Percentiles rank a stretch among this genome's conserved stretches.
Evolutionary conservation across 2,329 filamentous ascomycete genomes (phyloP).

Genomic region (Apiospora kogelbergensis): DNA sequence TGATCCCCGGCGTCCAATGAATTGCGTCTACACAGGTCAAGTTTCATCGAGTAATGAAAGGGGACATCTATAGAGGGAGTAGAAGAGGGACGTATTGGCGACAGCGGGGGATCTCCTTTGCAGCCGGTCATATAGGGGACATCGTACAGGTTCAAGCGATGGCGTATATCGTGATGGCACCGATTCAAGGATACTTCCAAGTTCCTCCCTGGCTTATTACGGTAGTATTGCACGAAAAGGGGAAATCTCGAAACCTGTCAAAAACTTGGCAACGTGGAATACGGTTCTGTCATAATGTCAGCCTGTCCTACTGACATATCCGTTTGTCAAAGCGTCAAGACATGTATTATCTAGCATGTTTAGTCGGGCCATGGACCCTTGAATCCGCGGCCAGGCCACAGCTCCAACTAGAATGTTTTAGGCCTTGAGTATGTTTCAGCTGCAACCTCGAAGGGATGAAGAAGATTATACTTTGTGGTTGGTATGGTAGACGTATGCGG

Average conservation of each 20-base stretch:
- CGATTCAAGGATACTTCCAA: background rate
- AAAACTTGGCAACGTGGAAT: background rate
- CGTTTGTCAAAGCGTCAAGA: too few species aligned
- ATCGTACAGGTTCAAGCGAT: background rate
- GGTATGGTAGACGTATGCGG: background rate
- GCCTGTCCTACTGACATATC: too few species aligned
- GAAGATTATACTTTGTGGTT: background rate
- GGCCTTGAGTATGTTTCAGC: background rate
- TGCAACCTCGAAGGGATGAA: background rate
- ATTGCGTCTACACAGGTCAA: background rate
- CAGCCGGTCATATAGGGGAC: background rate
- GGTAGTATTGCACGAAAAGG: background rate
- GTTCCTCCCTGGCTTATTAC: background rate
- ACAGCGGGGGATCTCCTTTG: background rate
- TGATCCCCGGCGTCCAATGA: background rate
- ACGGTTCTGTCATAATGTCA: background rate
- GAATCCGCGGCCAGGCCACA: background rate
- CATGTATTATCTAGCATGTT: too few species aligned
- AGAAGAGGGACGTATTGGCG: background rate
- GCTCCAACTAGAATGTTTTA: background rate
- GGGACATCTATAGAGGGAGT: background rate
- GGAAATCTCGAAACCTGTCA: background rate
- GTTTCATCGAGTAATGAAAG: background rate
- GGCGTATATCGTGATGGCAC: background rate
- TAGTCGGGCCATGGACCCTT: background rate